Conservation (phyloP, 1,139 yeast species). For the Geotrichum aggregatum region DNA sequence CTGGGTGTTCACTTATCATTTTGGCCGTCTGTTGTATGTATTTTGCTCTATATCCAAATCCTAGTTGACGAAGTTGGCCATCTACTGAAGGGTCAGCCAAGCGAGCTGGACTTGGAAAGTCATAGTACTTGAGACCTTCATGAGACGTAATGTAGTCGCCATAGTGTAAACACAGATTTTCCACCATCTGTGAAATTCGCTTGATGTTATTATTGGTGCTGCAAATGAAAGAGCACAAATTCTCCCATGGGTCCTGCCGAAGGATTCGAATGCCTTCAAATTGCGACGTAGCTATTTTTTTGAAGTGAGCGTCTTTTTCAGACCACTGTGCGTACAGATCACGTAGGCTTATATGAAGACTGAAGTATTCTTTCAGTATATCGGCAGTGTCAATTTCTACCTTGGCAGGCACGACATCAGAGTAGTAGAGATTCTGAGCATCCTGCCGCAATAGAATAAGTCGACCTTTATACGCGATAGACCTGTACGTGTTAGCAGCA, state of each 20-base stretch:
- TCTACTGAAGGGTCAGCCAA: constrained; percentile 47
- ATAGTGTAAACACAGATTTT: constrained; percentile 63
- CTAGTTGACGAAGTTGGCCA: constrained; percentile 48
- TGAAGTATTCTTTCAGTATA: constrained; percentile 65
- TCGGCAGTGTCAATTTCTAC: constrained; percentile 34
- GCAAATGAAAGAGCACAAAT: constrained; percentile 82
- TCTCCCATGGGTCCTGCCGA: constrained; percentile 97
- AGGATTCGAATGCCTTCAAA: constrained; percentile 76
- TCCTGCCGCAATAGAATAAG: constrained; percentile 39
- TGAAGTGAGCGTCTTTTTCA: constrained; percentile 49
- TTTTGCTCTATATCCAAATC: constrained; percentile 92
- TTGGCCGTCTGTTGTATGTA: constrained; percentile 77
- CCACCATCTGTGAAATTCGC: constrained; percentile 91
- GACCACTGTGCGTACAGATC: constrained; percentile 63
- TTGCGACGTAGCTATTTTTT: constrained; percentile 33
- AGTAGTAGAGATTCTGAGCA: constrained; percentile 33
- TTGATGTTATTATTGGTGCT: constrained; percentile 94
- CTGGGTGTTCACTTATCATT: constrained; percentile 38
- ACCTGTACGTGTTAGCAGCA: constrained; percentile 30
- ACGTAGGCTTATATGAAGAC: constrained; percentile 52
- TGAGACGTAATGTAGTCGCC: constrained; percentile 59
- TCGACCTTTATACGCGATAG: constrained; percentile 38
- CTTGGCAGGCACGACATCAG: constrained; percentile 27
- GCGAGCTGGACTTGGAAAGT: constrained; percentile 66
- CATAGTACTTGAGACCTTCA: constrained; percentile 57